Conservation (phyloP, 805 yeast species). For the Metschnikowia lochheadii region DNA sequence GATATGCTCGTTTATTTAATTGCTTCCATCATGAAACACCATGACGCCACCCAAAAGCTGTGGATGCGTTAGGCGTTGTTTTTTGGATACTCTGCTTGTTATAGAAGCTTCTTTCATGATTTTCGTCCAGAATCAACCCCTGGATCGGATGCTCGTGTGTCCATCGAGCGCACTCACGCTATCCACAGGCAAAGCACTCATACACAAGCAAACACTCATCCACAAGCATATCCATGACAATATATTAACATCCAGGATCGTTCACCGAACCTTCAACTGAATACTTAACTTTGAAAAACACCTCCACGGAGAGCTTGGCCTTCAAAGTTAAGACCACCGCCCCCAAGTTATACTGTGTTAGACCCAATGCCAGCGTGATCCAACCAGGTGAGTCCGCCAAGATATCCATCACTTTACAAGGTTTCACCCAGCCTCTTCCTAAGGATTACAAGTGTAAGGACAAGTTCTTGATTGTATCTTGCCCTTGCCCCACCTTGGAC, state of each 20-base stretch:
- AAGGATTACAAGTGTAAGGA: constrained; percentile 79
- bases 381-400: constrained; percentile 69
- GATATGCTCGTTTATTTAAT: background rate
- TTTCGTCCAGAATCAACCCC: too few relatives aligned
- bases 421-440: constrained; percentile 70
- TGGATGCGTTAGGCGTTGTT: too few relatives aligned
- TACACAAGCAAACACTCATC: background rate
- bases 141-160: background rate
- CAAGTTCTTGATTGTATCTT: constrained; percentile 84
- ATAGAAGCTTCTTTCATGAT: too few relatives aligned
- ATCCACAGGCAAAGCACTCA: background rate
- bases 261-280: constrained; percentile 70
- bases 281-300: constrained; percentile 50
- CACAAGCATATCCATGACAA: background rate
- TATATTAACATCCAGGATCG: constrained; percentile 50
- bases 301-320: constrained; percentile 59
- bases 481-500: constrained; percentile 65
- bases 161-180: background rate
- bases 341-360: constrained; percentile 90
- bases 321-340: constrained; percentile 98
- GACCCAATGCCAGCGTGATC: constrained; percentile 87
- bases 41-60: background rate
- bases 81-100: too few relatives aligned
- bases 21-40: background rate
- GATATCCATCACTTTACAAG: constrained; percentile 82